phyloP scores from a whole-genome alignment of 1,284 basidiomycete species.

The Papiliotrema nemorosa region DNA sequence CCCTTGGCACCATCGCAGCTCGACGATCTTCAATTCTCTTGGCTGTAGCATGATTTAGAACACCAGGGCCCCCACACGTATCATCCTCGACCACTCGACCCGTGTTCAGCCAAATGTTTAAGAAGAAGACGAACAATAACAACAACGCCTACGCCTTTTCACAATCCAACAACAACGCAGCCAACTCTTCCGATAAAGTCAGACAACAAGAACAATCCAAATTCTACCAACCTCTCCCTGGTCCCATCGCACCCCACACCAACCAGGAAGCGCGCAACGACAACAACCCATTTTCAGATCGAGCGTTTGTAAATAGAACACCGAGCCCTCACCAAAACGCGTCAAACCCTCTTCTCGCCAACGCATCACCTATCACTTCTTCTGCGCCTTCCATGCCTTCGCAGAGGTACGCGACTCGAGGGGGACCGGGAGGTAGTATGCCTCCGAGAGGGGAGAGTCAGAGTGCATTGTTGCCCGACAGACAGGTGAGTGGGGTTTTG shows the following conservation, averaged over 20 bases:
- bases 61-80: background rate
- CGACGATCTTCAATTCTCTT: no score
- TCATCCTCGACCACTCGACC: background rate
- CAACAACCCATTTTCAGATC: conserved; percentile 3
- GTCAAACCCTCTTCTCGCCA: background rate
- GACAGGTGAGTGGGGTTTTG: conserved; percentile 6
- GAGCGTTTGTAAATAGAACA: background rate
- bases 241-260: background rate
- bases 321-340: background rate
- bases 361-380: background rate
- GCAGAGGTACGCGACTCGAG: background rate
- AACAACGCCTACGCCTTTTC: conserved; percentile 6
- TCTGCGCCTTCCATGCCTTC: background rate
- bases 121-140: background rate
- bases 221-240: conserved; percentile 8
- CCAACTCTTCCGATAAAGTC: background rate
- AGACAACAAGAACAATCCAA: conserved; percentile 3
- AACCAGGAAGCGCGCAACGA: background rate
- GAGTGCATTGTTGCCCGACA: conserved; percentile 3
- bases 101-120: background rate
- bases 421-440: no score
- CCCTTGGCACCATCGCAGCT: no score
- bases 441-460: conserved; percentile 9
- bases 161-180: background rate
- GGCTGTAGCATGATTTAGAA: no score